Evolutionary conservation across 192 early-diverging fungal genomes (phyloP).

Genomic region (Coemansia sp.): DNA sequence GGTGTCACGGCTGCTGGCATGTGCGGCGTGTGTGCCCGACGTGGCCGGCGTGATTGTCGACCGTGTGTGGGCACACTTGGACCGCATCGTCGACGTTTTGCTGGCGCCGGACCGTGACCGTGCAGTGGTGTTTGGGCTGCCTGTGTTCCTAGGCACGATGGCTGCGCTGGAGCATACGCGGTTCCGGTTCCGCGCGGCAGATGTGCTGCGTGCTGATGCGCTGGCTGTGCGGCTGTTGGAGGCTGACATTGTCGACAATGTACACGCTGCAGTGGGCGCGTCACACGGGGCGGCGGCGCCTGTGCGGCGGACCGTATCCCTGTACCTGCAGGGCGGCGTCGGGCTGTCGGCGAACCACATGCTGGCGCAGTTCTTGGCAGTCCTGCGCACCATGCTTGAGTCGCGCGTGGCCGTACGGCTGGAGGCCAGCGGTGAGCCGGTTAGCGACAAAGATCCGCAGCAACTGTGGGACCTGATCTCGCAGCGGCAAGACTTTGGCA

Average conservation of each 20-base stretch:
- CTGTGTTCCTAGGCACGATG: slow-evolving; percentile 31
- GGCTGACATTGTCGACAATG: slow-evolving; percentile 3
- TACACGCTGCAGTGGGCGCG: slow-evolving; percentile 17
- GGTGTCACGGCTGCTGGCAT: slow-evolving; percentile 26
- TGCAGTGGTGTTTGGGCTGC: slow-evolving; percentile 21
- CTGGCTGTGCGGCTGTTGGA: slow-evolving; percentile 22
- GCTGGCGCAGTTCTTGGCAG: slow-evolving; percentile 31
- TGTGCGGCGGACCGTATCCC: slow-evolving; percentile 19
- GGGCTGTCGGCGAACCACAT: slow-evolving; percentile 28
- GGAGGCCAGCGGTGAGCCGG: slow-evolving; percentile 14
- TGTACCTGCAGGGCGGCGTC: slow-evolving; percentile 22
- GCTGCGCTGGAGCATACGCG: slow-evolving; percentile 32
- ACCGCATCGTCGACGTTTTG: slow-evolving; percentile 15
- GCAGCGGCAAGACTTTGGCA: neutral
- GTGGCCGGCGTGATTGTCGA: slow-evolving; percentile 16
- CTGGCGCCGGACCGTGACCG: slow-evolving; percentile 5
- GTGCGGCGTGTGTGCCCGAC: slow-evolving; percentile 19
- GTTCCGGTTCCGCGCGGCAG: slow-evolving; percentile 20
- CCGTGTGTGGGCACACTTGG: slow-evolving; percentile 33
- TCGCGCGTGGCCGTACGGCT: slow-evolving; percentile 34
- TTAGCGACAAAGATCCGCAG: slow-evolving; percentile 21
- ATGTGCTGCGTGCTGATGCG: slow-evolving; percentile 22
- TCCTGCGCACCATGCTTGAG: slow-evolving; percentile 43
- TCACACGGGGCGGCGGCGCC: slow-evolving; percentile 5
- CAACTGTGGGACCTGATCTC: slow-evolving; percentile 41